phyloP scores from a whole-genome alignment of 805 yeast species.

The Pichia membranifaciens region DNA sequence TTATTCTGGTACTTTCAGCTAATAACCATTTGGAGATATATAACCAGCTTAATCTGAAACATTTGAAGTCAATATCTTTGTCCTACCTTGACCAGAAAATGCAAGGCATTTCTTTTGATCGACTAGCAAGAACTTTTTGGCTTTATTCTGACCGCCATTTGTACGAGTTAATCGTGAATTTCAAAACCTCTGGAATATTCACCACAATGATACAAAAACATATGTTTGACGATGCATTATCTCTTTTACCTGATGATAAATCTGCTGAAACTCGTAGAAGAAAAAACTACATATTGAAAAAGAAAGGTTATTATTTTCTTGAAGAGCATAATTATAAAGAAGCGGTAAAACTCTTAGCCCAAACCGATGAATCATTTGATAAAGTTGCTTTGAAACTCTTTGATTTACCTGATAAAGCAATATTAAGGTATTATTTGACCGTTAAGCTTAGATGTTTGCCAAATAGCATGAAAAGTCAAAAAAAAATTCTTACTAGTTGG shows the following conservation, averaged over 20 bases:
- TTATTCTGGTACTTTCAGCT: constrained; percentile 43
- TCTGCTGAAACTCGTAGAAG: constrained; percentile 29
- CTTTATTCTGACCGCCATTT: constrained; percentile 53
- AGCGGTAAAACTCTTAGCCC: constrained; percentile 55
- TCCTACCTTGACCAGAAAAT: constrained; percentile 31
- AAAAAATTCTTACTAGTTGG: constrained; percentile 57
- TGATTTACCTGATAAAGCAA: constrained; percentile 35
- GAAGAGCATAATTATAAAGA: constrained; percentile 23
- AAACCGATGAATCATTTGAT: constrained; percentile 63
- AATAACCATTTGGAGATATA: constrained; percentile 35
- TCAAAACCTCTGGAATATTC: constrained; percentile 78
- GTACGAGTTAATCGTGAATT: constrained; percentile 63
- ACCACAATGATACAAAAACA: constrained; percentile 44
- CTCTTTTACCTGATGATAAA: constrained; percentile 16
- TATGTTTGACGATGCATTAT: constrained; percentile 62
- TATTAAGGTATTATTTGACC: constrained; percentile 42
- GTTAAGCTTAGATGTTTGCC: constrained; percentile 35
- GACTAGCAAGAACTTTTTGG: constrained; percentile 63
- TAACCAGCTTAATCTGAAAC: constrained; percentile 47
- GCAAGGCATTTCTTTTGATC: constrained; percentile 47
- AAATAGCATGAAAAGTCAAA: constrained; percentile 35
- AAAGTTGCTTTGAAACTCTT: constrained; percentile 54
- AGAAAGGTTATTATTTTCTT: constrained; percentile 49
- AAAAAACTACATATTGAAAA: constrained; percentile 44
- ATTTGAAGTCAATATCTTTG: constrained; percentile 35